Base-by-base conservation (phyloP, 179 eudicot genomes). In the Corrigiola litoralis region DNA sequence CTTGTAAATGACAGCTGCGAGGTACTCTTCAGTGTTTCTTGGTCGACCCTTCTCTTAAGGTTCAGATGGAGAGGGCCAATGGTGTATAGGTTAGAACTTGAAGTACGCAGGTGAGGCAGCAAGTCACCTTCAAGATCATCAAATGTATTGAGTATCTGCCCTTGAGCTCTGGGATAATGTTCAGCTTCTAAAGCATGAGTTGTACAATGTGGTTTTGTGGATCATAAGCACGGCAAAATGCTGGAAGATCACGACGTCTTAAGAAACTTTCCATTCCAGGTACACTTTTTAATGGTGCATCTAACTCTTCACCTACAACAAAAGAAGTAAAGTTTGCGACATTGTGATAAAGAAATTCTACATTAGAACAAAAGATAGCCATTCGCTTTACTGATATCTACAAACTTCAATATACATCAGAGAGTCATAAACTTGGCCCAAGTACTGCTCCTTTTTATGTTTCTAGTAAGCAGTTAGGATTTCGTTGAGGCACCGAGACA, bases 181-280 rank as follows among this genome's bases (percentile, higher is more conserved):
- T 67, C 34, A 14, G 27, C 55, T 17, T 46, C 27, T 17, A 16
- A 16, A 21, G 31, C 23, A 25, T 14, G 12, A 16, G 46, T n/a
- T 67, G 57, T 10, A 67, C 12, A 51, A 33, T 20, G 0, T 54
- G 23, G 17, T 38, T 51, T 0, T 21, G 5, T 11, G 29, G 31
- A 58, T 46, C 21, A 6, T 61, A 42, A 12, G 47, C 57, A 5
- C 71, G 64, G 46, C 56, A 67, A 0, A 34, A 14, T 23, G 33
- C 64, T 0, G 65, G 71, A n/a, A 67, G 64, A 31, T 67, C 71
- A 16, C 64, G 34, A 16, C 56, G 18, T 5, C 71, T 51, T 1
- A 67, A 29, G 17, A 66, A 45, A 20, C 11, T 2, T 66, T 46
- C 70, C 70, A 66, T 66, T 13, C 62, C 34, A 9, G 53, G 70